Conservation (phyloP, 2,329 filamentous ascomycete species). For the Sclerotiophoma versabilis region DNA sequence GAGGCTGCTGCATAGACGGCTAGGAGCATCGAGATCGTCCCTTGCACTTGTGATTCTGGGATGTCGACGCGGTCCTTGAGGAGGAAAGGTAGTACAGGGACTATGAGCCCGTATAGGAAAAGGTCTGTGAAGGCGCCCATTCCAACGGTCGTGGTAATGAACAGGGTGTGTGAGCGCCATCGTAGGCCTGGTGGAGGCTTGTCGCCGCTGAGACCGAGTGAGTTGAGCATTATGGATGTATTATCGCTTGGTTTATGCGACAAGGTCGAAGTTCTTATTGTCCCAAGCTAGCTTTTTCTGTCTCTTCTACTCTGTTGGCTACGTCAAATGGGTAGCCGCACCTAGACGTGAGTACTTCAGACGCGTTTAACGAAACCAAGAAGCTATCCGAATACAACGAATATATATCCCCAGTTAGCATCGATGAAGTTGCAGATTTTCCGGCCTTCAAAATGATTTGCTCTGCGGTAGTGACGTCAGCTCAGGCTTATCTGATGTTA, state of each 20-base stretch:
- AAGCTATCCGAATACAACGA: no score
- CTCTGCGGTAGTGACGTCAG: constrained; percentile 10
- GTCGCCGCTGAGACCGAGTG: not conserved
- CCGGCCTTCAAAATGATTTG: not conserved
- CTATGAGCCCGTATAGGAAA: constrained; percentile 66
- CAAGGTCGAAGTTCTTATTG: not conserved
- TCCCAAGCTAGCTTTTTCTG: not conserved
- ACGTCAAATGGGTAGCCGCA: no score
- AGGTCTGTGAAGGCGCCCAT: constrained; percentile 65
- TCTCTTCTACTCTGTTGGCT: no score
- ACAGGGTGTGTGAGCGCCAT: constrained; percentile 66
- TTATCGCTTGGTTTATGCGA: not conserved
- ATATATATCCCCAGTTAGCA: no score
- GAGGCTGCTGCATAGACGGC: constrained; percentile 63
- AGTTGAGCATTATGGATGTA: not conserved
- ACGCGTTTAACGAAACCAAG: no score
- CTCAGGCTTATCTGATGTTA: not conserved
- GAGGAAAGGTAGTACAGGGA: constrained; percentile 66
- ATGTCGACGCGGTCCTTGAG: constrained; percentile 60
- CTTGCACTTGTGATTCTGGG: constrained; percentile 59
- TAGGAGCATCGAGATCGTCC: constrained; percentile 61
- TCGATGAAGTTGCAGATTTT: not conserved
- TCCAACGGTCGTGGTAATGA: constrained; percentile 65
- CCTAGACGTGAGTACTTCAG: no score
- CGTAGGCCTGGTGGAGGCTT: constrained; percentile 18